Evolutionary conservation across 495 filamentous ascomycete species (phyloP).

Genomic region (Trypethelium eluteriae): DNA sequence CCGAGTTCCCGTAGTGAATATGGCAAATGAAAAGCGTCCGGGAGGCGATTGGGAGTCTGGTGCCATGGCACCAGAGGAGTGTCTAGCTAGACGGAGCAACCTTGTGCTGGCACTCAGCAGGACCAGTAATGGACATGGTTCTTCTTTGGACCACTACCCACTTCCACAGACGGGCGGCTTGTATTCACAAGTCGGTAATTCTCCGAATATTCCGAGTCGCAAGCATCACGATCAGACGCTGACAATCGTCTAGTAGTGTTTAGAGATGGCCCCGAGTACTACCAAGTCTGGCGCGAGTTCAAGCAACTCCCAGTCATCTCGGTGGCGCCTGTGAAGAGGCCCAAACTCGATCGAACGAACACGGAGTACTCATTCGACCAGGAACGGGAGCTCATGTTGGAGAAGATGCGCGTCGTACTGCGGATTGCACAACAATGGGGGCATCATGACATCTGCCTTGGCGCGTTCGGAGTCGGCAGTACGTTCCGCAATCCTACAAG

Average conservation of each 20-base stretch:
- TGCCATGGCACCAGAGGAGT: constrained; percentile 62
- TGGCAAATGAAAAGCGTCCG: constrained; percentile 64
- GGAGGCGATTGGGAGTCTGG: constrained; percentile 75
- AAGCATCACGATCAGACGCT: constrained; percentile 7
- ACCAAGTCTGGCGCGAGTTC: constrained; percentile 38
- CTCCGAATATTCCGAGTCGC: neutral
- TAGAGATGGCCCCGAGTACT: constrained; percentile 45
- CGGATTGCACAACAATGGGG: constrained; percentile 27
- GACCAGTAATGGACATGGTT: constrained; percentile 36
- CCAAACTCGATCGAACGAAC: constrained; percentile 59
- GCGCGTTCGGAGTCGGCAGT: constrained; percentile 36
- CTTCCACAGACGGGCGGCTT: constrained; percentile 59
- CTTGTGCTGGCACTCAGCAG: constrained; percentile 56
- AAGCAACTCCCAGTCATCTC: constrained; percentile 58
- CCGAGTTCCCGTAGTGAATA: constrained; percentile 60
- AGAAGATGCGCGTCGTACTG: constrained; percentile 37
- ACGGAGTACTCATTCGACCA: constrained; percentile 48
- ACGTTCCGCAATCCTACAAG: constrained; percentile 36
- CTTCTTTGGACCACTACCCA: constrained; percentile 52
- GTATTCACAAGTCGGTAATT: constrained; percentile 55
- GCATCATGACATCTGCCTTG: constrained; percentile 32
- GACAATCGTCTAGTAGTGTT: constrained; percentile 42
- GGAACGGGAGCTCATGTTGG: constrained; percentile 25
- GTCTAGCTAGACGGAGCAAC: constrained; percentile 62
- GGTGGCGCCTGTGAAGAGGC: constrained; percentile 59